Percentiles rank a stretch among this genome's conserved stretches.
Evolutionary conservation across 306 rosid genomes (phyloP).

Genomic region (Cicer arietinum): DNA sequence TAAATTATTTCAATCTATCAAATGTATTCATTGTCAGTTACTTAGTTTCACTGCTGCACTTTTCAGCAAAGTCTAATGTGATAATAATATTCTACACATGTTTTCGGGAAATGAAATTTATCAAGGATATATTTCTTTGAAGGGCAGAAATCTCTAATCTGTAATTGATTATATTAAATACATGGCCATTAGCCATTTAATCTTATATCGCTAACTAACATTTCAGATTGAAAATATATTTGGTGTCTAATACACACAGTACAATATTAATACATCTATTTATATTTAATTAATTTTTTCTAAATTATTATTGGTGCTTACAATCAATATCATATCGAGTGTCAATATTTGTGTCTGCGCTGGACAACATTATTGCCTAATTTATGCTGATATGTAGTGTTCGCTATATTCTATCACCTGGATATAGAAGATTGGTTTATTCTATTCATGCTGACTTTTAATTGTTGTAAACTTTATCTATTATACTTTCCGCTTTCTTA

Average conservation of each 20-base stretch:
- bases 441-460: conserved; percentile 29
- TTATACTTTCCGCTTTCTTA: conserved; percentile 12
- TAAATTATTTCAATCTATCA: background rate
- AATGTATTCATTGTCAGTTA: background rate
- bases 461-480: conserved; percentile 23
- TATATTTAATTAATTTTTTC: no score
- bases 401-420: conserved; percentile 13
- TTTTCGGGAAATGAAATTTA: background rate
- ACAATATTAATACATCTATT: no score
- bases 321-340: no score
- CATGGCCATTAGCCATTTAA: background rate
- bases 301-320: no score
- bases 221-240: no score
- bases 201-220: background rate
- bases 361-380: conserved; percentile 11
- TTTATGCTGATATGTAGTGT: background rate
- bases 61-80: background rate
- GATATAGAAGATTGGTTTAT: conserved; percentile 24
- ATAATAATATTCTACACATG: background rate
- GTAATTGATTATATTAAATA: no score
- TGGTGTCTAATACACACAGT: no score
- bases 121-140: background rate
- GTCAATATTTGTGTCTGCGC: no score
- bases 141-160: no score
- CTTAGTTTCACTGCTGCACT: background rate